Evolutionary conservation across 371 early-diverging fungal species (phyloP).

Genomic region (Coemansia sp.): DNA sequence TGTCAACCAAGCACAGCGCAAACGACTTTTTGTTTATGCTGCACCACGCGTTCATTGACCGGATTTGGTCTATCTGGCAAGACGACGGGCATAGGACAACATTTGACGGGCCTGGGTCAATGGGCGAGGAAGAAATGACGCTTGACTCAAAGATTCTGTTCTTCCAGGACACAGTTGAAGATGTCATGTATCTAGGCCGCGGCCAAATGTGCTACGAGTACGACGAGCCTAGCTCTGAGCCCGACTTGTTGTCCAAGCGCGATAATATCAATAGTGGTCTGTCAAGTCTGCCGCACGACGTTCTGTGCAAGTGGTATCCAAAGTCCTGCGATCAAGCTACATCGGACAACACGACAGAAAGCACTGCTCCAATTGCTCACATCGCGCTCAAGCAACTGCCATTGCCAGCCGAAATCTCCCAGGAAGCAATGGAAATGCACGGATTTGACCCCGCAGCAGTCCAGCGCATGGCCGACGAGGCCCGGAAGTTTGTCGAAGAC

Average conservation of each 20-base stretch:
- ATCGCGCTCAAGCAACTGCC: constrained; percentile 4
- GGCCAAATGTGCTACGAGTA: constrained; percentile 15
- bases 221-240: background rate
- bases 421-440: constrained; percentile 19
- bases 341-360: background rate
- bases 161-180: constrained; percentile 5
- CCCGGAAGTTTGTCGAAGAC: constrained; percentile 16
- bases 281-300: background rate
- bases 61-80: constrained; percentile 41
- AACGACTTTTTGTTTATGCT: constrained; percentile 50
- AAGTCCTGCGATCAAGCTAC: background rate
- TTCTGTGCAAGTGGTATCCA: constrained; percentile 22
- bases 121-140: constrained; percentile 1
- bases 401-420: constrained; percentile 18
- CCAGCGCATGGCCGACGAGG: constrained; percentile 12
- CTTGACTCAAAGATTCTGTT: constrained; percentile 9
- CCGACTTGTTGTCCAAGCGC: background rate
- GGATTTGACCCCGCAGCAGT: constrained; percentile 12
- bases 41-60: constrained; percentile 49
- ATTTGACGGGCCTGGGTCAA: constrained; percentile 6
- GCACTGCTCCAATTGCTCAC: background rate
- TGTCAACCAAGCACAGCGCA: constrained; percentile 25
- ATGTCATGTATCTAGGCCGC: constrained; percentile 8
- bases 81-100: background rate
- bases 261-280: background rate